Base-by-base conservation (phyloP, 352 stramenopile species). In the Phytophthora megakarya region DNA sequence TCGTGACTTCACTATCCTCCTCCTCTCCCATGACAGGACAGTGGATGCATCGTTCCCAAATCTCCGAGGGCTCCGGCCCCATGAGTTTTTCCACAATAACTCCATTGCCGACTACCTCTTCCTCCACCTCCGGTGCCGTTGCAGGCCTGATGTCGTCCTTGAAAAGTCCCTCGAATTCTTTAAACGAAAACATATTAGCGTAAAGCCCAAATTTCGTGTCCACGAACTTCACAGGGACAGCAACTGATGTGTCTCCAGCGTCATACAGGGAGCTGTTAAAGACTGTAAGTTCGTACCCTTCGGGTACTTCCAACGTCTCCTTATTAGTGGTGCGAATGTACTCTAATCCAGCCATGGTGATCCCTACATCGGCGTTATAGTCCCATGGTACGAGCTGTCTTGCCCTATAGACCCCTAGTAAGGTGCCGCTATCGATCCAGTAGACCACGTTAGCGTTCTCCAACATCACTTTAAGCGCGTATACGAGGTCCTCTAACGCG, bases 371-470 rank as follows among this genome's bases (percentile, higher is more conserved):
- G 9, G 61, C 78, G 50, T 88, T 77, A 22, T 78, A 69, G 54
- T 86, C 80, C 70, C 76, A 86, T 3, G 79, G 72, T 7, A 86
- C 65, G 21, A 88, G 57, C 26, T 77, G 66, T 18, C 66, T 58
- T 4, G 69, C 68, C 5, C 80, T 66, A 26, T 85, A 78, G 55
- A 84, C 68, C 13, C 80, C 80, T 58, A 88, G 47, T 22, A 89
- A 70, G 28, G 78, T 77, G 42, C 76, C 76, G 48, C 80, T 81
- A 52, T 86, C 74, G 33, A 88, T 70, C 80, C 75, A 89, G 32
- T 84, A 89, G 0, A 60, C 67, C 21, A 83, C 55, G 5, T 70
- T 30, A 8, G 61, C 46, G 35, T 70, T 70, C 25, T 84, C 72
- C 3, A 88, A 40, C 44, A 81, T 55, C 6, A 61, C 55, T 33